Base-by-base conservation (phyloP, 352 stramenopile genomes). In the Pythium plurisporium region DNA sequence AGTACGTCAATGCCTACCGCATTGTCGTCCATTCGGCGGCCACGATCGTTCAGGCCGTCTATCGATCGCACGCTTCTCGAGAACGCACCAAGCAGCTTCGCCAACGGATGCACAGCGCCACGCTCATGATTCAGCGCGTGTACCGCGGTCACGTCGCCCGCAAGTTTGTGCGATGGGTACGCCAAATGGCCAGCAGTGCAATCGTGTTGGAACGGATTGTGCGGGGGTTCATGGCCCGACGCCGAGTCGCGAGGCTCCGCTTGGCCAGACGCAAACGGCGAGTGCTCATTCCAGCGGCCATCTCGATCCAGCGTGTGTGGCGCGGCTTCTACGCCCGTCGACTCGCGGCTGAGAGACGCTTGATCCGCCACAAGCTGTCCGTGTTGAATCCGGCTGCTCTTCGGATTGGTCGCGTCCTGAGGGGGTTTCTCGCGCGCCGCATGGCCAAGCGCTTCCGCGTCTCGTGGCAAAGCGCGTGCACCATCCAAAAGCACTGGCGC, bases 21-120 rank as follows among this genome's bases (percentile, higher is more conserved):
- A 60, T 58, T 5, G 79, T 89, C 6, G 65, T 66, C 26, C 75
- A 70, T 7, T 87, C 76, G 30, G 83, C 83, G 11, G 50, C 59
- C 9, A 55, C 85, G 19, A 73, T 90, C 46, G 69, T 90, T 15
- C 83, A 93, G 62, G 82, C 81, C 0, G 74, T 89, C 4, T 89
- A 76, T 57, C 79, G 79, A 9, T 82, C 75, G 7, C 73, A 75
- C 23, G 59, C 70, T 3, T 86, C 74, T 2, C 65, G 80, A 23
- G 42, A 69, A 31, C 33, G 59, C 6, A 90, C 79, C 0, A 72
- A 69, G 10, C 46, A 29, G 5, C 49, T 82, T 5, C 61, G 67
- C 5, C 30, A 37, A 11, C 37, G 15, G 7, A 82, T 86, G 57
- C 17, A 59, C 0, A 7, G 23, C 0, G 72, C 69, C 3, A 67